A percentile compares a stretch with the other conserved stretches of the same genome.
Conservation (phyloP, 2,329 filamentous ascomycete species). For the Aspergillus pseudoviridinutans region DNA sequence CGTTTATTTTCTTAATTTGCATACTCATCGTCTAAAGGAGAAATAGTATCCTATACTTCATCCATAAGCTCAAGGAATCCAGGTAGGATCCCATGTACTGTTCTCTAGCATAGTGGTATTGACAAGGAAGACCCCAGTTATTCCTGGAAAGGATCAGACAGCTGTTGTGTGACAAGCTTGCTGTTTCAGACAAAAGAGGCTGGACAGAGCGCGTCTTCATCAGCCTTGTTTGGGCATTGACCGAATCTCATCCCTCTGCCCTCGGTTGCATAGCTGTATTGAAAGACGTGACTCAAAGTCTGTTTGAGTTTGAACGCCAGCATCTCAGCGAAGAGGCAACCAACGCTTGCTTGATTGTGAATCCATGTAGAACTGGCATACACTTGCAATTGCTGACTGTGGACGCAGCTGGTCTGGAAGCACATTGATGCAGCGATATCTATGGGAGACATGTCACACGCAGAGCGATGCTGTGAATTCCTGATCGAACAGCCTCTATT, state of each 20-base stretch:
- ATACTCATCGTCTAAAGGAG: neutral
- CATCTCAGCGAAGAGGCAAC: conserved; percentile 58
- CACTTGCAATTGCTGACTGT: neutral
- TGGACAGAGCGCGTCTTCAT: conserved; percentile 70
- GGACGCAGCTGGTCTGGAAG: conserved; percentile 72
- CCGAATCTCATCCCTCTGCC: conserved; percentile 39
- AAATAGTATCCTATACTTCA: conserved; percentile 57
- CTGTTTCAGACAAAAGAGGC: conserved; percentile 45
- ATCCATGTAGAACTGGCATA: neutral
- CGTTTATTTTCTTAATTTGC: conserved; percentile 6
- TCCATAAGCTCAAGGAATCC: conserved; percentile 60
- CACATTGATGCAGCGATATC: conserved; percentile 59
- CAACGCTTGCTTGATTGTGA: conserved; percentile 43
- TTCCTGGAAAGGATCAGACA: conserved; percentile 55
- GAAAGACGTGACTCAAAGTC: conserved; percentile 9
- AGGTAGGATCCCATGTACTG: conserved; percentile 31
- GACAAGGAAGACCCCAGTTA: conserved; percentile 27
- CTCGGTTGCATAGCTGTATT: conserved; percentile 33
- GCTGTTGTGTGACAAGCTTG: conserved; percentile 58
- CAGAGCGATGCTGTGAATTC: conserved; percentile 68
- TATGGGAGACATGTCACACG: conserved; percentile 50
- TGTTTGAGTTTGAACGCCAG: conserved; percentile 45
- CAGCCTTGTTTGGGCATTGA: conserved; percentile 63
- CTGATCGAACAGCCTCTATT: conserved; percentile 64
- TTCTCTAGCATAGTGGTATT: conserved; percentile 2